These are phyloP conservation scores for Cyberlindnera samutprakarnensis DNA, from an alignment of 805 yeast genomes.

Conservation along the genomic window DNA sequence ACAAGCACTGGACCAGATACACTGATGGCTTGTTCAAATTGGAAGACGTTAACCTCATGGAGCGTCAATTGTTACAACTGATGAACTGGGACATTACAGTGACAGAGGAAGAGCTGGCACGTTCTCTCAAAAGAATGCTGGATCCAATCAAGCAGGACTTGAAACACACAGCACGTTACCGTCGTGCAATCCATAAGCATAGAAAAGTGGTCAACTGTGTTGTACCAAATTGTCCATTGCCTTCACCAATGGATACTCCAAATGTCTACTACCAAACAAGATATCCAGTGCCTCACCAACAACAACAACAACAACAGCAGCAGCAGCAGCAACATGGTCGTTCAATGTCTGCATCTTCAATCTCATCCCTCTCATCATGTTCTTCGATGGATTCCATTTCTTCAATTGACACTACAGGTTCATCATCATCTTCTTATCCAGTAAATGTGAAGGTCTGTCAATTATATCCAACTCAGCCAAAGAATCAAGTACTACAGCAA, in stretches of 20 bases:
- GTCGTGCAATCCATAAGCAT: slow-evolving; percentile 12
- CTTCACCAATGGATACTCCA: slow-evolving; percentile 2
- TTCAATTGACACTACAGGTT: slow-evolving; percentile 5
- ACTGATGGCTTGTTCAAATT: slow-evolving; percentile 65
- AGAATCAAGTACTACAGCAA: neutral
- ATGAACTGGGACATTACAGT: slow-evolving; percentile 70
- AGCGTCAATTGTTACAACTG: slow-evolving; percentile 61
- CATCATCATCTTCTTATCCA: slow-evolving; percentile 1
- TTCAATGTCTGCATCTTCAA: neutral
- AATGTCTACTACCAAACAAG: neutral
- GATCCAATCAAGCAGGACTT: slow-evolving; percentile 57
- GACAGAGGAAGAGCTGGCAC: slow-evolving; percentile 56
- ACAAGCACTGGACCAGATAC: slow-evolving; percentile 72
- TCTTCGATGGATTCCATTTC: slow-evolving; percentile 10
- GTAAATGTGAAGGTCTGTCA: neutral
- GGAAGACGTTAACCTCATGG: slow-evolving; percentile 74
- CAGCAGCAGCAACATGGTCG: neutral
- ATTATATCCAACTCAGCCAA: neutral
- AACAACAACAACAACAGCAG: neutral
- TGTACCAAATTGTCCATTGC: slow-evolving; percentile 8
- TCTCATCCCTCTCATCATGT: slow-evolving; percentile 5
- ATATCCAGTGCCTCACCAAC: neutral
- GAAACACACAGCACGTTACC: slow-evolving; percentile 22
- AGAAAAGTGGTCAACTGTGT: slow-evolving; percentile 1
- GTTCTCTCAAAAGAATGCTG: slow-evolving; percentile 64